Evolutionary conservation across 805 yeast species (phyloP).

Genomic region (Ogataea dorogensis): DNA sequence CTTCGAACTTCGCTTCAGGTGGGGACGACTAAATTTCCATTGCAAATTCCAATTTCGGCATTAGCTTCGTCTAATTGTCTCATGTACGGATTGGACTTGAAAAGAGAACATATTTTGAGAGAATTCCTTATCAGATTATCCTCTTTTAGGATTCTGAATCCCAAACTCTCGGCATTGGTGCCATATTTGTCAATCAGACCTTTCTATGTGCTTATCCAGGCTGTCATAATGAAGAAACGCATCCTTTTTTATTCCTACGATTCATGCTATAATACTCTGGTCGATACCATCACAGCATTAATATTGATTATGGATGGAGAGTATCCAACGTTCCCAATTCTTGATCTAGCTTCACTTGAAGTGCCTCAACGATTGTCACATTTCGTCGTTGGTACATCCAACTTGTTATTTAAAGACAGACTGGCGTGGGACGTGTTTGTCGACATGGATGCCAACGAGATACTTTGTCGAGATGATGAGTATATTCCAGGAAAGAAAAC

Average conservation of each 20-base stretch:
- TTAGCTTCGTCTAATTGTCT: conserved; percentile 25
- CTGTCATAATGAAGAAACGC: conserved; percentile 47
- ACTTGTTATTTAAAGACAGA: conserved; percentile 58
- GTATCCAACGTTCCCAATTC: conserved; percentile 42
- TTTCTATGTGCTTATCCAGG: conserved; percentile 45
- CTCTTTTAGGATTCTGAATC: conserved; percentile 2
- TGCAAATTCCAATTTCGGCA: conserved; percentile 32
- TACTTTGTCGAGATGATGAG: conserved; percentile 21
- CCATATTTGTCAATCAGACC: conserved; percentile 25
- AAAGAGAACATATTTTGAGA: conserved; percentile 28
- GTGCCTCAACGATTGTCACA: conserved; percentile 40
- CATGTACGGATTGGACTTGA: conserved; percentile 34
- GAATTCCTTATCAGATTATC: conserved; percentile 17
- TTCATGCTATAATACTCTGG: conserved; percentile 44
- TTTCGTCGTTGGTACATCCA: conserved; percentile 65
- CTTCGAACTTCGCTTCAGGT: conserved; percentile 24
- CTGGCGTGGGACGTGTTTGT: conserved; percentile 58
- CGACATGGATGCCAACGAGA: conserved; percentile 53
- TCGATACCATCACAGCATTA: conserved; percentile 43
- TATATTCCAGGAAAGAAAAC: conserved; percentile 13
- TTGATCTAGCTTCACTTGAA: conserved; percentile 60
- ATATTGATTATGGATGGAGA: conserved; percentile 37
- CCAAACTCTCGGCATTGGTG: conserved; percentile 11
- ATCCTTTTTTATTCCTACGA: conserved; percentile 40
- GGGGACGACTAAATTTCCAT: conserved; percentile 26